These are phyloP conservation scores for Chalaropsis thielavioides DNA, from an alignment of 2,329 filamentous ascomycete genomes.

Conservation along the genomic window DNA sequence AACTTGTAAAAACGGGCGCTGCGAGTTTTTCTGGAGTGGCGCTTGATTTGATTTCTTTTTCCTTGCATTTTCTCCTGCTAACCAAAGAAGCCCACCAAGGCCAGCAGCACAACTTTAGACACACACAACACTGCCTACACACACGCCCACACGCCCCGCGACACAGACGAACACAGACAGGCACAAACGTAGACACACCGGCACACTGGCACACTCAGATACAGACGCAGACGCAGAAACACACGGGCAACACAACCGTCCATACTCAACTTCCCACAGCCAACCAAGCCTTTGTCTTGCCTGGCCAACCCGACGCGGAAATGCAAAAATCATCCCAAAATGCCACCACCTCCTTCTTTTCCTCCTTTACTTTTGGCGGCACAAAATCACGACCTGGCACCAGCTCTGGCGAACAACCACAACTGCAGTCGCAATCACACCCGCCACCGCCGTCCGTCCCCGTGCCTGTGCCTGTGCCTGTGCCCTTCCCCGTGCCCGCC, in stretches of 20 bases:
- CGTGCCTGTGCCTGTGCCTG: no score
- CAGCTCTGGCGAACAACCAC: conserved; percentile 24
- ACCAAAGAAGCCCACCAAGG: no score
- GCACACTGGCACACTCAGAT: no score
- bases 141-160: no score
- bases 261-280: no score
- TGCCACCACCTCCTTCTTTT: conserved; percentile 28
- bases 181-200: neutral
- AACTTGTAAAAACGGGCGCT: neutral
- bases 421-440: conserved; percentile 15
- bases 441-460: neutral
- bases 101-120: no score
- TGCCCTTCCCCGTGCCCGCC: neutral
- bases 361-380: conserved; percentile 23
- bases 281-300: neutral
- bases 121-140: no score
- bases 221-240: no score
- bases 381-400: conserved; percentile 26
- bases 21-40: neutral
- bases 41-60: neutral
- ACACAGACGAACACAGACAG: neutral
- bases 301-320: neutral
- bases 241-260: no score
- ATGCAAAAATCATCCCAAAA: conserved; percentile 20
- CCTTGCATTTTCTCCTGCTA: neutral